These are phyloP conservation scores for Draba incana DNA, from an alignment of 345 rosid genomes.

Conservation along the genomic window DNA sequence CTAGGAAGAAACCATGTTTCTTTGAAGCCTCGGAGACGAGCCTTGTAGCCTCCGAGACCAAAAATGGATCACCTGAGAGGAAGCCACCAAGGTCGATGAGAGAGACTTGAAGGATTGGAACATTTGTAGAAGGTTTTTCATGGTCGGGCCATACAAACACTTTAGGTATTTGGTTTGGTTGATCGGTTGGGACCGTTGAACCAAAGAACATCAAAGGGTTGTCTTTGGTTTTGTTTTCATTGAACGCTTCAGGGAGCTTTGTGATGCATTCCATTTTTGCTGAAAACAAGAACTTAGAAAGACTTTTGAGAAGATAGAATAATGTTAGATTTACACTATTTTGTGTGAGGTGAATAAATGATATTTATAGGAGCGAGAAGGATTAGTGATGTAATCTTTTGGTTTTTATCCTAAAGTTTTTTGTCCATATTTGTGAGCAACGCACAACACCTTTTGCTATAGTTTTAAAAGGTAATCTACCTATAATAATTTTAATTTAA, in stretches of 20 bases:
- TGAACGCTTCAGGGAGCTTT: background rate
- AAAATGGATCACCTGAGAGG: constrained; percentile 14
- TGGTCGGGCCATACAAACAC: constrained; percentile 26
- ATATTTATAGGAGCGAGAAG: background rate
- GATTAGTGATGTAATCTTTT: background rate
- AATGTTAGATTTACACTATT: too few species aligned
- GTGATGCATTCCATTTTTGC: background rate
- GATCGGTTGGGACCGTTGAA: background rate
- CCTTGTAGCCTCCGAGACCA: constrained; percentile 15
- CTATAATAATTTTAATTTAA: too few species aligned
- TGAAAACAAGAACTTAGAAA: constrained; percentile 10
- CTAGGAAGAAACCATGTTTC: constrained; percentile 25
- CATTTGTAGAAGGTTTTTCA: constrained; percentile 1
- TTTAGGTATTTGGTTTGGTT: constrained; percentile 16
- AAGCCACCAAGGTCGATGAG: constrained; percentile 16
- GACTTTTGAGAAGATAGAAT: background rate
- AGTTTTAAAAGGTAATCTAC: too few species aligned
- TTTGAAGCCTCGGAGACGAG: constrained; percentile 7
- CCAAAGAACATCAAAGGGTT: constrained; percentile 1
- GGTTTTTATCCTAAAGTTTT: too few species aligned
- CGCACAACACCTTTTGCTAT: too few species aligned
- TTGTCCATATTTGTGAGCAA: too few species aligned
- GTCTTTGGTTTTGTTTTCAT: background rate
- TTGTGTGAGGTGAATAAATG: too few species aligned
- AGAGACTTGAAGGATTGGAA: constrained; percentile 17